These are phyloP conservation scores for Aschersonia sp. DNA, from an alignment of 2,329 filamentous ascomycete genomes.

Conservation along the genomic window DNA sequence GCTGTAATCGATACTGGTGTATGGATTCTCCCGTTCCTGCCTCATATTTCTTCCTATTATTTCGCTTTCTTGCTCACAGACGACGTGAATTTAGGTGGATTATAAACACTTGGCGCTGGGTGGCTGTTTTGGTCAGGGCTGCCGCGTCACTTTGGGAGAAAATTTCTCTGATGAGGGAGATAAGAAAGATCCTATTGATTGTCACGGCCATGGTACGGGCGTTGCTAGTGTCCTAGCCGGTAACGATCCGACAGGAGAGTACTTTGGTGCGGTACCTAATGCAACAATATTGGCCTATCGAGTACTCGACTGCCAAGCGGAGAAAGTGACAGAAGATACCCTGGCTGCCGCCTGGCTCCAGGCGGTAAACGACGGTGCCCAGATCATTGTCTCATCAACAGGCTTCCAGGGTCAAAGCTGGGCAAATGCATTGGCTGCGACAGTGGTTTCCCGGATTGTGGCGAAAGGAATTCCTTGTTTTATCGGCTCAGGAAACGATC, in stretches of 20 bases:
- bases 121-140: background rate
- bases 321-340: background rate
- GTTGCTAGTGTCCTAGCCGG: background rate
- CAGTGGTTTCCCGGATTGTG: constrained; percentile 1
- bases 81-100: background rate
- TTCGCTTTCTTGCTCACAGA: too few relatives aligned
- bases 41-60: too few relatives aligned
- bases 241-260: background rate
- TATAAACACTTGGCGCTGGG: background rate
- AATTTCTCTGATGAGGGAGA: background rate
- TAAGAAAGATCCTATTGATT: background rate
- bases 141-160: background rate
- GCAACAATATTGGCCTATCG: background rate
- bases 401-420: background rate
- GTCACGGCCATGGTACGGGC: background rate
- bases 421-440: background rate
- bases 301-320: background rate
- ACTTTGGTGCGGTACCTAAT: background rate
- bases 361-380: background rate
- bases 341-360: background rate
- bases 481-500: background rate
- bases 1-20: background rate
- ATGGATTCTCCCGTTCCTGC: too few relatives aligned
- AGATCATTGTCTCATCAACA: background rate
- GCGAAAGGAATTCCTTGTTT: constrained; percentile 1